Evolutionary conservation across 1,139 yeast genomes (phyloP).

Genomic region (Taiozyma onychis): DNA sequence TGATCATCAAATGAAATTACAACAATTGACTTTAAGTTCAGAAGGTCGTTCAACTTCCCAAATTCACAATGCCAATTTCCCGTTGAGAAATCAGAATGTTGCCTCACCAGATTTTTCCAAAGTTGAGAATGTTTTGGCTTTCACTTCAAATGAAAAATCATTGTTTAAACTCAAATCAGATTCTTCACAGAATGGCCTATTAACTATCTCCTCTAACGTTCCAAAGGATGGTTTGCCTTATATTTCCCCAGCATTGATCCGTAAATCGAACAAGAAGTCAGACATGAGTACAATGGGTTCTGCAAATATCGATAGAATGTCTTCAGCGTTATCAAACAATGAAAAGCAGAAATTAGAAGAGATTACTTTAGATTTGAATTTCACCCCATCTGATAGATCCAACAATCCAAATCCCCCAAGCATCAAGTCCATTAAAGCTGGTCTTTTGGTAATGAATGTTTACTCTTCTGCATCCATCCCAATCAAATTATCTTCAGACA

Average conservation of each 20-base stretch:
- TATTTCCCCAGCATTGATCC: slow-evolving; percentile 28
- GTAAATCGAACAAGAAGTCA: slow-evolving; percentile 26
- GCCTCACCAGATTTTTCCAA: slow-evolving; percentile 16
- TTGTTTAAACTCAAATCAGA: not conserved
- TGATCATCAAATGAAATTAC: slow-evolving; percentile 16
- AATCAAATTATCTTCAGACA: slow-evolving; percentile 20
- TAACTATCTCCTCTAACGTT: slow-evolving; percentile 13
- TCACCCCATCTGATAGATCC: slow-evolving; percentile 15
- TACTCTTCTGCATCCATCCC: slow-evolving; percentile 22
- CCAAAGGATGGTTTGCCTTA: slow-evolving; percentile 31
- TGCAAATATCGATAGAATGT: slow-evolving; percentile 19
- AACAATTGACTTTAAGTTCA: slow-evolving; percentile 17
- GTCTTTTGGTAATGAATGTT: slow-evolving; percentile 19
- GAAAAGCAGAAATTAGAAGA: slow-evolving; percentile 20
- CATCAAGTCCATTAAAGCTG: slow-evolving; percentile 10
- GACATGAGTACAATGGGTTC: slow-evolving; percentile 25
- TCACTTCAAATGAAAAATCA: not conserved
- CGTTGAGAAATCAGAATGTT: slow-evolving; percentile 17
- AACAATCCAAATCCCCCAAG: slow-evolving; percentile 13
- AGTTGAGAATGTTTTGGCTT: slow-evolving; percentile 7
- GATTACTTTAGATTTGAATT: slow-evolving; percentile 22
- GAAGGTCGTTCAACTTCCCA: slow-evolving; percentile 13
- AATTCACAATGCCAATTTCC: slow-evolving; percentile 9
- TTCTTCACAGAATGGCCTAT: slow-evolving; percentile 9
- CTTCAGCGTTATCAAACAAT: slow-evolving; percentile 11